Conservation (phyloP, 305 asterid genomes). For the Fraxinus latifolia region DNA sequence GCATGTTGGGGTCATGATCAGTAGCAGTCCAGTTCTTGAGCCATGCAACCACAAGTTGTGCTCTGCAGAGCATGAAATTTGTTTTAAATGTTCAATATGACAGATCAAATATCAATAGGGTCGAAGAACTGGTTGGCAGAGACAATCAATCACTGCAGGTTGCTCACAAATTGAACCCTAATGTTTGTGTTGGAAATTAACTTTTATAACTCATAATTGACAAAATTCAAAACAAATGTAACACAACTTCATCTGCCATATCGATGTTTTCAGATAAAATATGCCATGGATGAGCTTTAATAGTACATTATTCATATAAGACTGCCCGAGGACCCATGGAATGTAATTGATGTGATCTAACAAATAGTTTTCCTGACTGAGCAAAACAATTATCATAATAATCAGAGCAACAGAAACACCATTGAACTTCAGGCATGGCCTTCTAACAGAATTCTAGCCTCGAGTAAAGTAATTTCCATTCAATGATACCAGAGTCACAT, state of each 20-base stretch:
- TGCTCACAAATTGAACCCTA: not conserved
- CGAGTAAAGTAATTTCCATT: not conserved
- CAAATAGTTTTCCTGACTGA: not conserved
- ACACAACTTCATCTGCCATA: not conserved
- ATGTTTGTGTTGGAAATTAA: not conserved
- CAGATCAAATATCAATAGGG: not conserved
- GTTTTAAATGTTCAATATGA: not conserved
- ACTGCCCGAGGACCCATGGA: constrained; percentile 2
- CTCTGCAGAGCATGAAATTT: not conserved
- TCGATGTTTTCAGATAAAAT: not conserved
- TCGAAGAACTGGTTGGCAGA: constrained; percentile 14
- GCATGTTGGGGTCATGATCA: not conserved
- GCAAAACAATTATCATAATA: constrained; percentile 9
- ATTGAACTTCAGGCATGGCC: constrained; percentile 1
- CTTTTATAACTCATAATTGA: not conserved
- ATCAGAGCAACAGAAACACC: constrained; percentile 5
- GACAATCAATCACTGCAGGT: not conserved
- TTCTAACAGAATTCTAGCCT: not conserved
- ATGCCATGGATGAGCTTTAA: not conserved
- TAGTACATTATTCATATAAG: not conserved
- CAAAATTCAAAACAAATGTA: constrained; percentile 8
- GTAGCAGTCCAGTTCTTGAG: constrained; percentile 3
- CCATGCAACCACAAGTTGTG: constrained; percentile 11
- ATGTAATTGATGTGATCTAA: not conserved
- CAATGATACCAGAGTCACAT: not conserved